Evolutionary conservation across 179 eudicot genomes (phyloP).

Genomic region (Beta lomatogona): DNA sequence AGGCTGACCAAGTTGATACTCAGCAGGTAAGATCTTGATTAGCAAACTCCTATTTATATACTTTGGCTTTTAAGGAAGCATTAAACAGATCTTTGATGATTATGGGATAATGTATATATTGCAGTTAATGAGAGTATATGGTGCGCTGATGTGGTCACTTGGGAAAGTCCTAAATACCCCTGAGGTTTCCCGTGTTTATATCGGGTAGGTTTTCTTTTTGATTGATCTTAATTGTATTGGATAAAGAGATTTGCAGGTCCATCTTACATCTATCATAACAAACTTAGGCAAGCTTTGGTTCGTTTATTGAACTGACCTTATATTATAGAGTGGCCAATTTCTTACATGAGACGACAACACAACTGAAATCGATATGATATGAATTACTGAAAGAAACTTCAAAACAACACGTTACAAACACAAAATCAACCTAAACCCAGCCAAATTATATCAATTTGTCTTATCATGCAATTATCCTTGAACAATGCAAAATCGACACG

Average conservation of each 20-base stretch:
- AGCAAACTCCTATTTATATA: not conserved
- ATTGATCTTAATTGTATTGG: not conserved
- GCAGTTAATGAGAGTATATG: conserved; percentile 96
- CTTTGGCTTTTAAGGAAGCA: not conserved
- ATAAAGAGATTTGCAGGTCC: not conserved
- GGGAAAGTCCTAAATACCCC: conserved; percentile 96
- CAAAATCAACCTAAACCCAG: no score
- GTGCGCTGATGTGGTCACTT: conserved; percentile 99
- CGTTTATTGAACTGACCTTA: not conserved
- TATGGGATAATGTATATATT: conserved; percentile 4
- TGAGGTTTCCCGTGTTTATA: conserved; percentile 89
- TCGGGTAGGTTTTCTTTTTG: conserved; percentile 62
- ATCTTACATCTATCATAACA: not conserved
- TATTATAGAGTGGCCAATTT: no score
- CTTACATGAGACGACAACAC: no score
- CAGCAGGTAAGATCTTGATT: conserved; percentile 60
- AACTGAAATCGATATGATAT: no score
- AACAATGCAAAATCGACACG: no score
- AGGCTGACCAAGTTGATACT: conserved; percentile 96
- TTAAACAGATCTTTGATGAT: not conserved
- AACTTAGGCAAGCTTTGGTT: not conserved
- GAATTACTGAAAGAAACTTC: no score
- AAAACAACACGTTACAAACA: no score
- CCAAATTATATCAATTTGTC: no score
- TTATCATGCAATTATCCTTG: no score